Conservation (phyloP, 1,284 basidiomycete species). For the Earliella scabrosa region DNA sequence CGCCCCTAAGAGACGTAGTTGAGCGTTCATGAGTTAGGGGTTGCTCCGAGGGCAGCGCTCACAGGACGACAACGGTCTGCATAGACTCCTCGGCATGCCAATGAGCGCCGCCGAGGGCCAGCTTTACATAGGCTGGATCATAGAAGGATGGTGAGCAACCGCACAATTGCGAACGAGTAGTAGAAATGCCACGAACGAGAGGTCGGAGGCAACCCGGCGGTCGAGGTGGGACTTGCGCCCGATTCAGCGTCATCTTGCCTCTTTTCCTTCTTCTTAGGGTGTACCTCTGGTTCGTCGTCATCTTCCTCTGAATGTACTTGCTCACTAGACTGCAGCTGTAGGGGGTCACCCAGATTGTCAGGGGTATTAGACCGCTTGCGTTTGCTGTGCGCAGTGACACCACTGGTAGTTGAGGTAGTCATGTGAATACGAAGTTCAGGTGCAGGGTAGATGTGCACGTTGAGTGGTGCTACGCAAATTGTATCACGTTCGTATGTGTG, state of each 20-base stretch:
- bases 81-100: conserved; percentile 3
- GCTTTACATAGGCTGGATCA: neutral
- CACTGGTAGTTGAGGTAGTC: too few species aligned
- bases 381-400: too few species aligned
- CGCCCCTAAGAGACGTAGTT: conserved; percentile 1
- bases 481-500: too few species aligned
- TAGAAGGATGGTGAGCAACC: too few species aligned
- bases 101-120: conserved; percentile 9
- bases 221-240: neutral
- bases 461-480: too few species aligned
- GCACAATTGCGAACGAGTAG: neutral
- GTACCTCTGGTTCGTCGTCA: neutral
- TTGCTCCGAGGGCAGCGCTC: neutral
- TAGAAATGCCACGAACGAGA: neutral
- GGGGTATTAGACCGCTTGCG: too few species aligned
- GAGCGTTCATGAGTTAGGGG: neutral
- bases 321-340: too few species aligned
- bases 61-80: conserved; percentile 13
- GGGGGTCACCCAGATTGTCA: too few species aligned
- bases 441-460: too few species aligned
- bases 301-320: too few species aligned
- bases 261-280: neutral
- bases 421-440: too few species aligned
- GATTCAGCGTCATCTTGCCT: neutral
- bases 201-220: neutral